Evolutionary conservation across 2,329 filamentous ascomycete species (phyloP).

Genomic region (Calonectria pseudoturangicola): DNA sequence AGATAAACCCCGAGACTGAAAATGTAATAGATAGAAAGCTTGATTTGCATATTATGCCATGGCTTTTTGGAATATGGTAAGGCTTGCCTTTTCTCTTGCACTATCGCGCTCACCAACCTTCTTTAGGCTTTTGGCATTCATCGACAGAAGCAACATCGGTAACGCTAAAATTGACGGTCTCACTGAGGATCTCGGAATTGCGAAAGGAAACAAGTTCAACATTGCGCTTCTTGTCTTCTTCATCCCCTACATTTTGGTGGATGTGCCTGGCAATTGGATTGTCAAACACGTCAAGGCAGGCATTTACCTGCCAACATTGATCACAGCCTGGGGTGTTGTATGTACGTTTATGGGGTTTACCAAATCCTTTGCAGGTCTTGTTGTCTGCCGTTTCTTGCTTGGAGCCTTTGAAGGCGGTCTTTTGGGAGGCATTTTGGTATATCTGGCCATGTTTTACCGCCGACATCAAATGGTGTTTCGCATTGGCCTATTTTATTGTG

Average conservation of each 20-base stretch:
- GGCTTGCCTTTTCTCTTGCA: neutral
- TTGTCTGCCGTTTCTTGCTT: constrained; percentile 15
- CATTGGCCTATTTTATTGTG: constrained; percentile 21
- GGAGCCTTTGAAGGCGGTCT: constrained; percentile 34
- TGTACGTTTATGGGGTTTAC: constrained; percentile 32
- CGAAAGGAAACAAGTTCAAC: constrained; percentile 1
- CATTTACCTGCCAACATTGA: constrained; percentile 22
- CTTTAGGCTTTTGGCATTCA: constrained; percentile 14
- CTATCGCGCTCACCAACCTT: neutral
- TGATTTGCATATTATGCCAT: constrained; percentile 26
- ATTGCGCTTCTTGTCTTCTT: constrained; percentile 32
- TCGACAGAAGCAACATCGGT: constrained; percentile 37
- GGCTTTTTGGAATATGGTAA: constrained; percentile 28
- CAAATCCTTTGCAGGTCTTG: constrained; percentile 19
- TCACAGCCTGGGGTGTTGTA: constrained; percentile 28
- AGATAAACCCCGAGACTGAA: constrained; percentile 7
- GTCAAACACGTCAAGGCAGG: constrained; percentile 17
- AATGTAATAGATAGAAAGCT: constrained; percentile 21
- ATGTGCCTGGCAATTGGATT: constrained; percentile 28
- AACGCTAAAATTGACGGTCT: constrained; percentile 34
- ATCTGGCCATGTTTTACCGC: constrained; percentile 29
- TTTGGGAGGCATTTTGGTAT: constrained; percentile 20
- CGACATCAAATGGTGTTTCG: constrained; percentile 25
- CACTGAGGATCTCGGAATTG: constrained; percentile 3
- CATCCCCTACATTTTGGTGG: constrained; percentile 29